Conservation (phyloP, 768 basidiomycete species). For the Amanita brunnescens region DNA sequence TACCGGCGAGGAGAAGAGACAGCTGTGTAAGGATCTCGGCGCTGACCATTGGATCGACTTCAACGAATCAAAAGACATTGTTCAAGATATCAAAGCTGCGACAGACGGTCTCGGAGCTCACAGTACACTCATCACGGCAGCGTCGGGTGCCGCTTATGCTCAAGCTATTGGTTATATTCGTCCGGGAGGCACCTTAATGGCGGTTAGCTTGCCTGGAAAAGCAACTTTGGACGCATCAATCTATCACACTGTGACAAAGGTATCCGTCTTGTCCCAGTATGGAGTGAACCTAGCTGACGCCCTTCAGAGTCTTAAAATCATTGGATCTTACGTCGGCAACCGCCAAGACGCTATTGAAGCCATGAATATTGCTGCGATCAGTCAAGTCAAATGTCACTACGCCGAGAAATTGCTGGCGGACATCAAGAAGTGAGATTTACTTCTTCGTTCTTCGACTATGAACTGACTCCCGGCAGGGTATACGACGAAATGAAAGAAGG, state of each 20-base stretch:
- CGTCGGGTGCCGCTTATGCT: constrained; percentile 31
- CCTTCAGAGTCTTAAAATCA: constrained; percentile 26
- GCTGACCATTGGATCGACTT: constrained; percentile 80
- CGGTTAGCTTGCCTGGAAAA: constrained; percentile 66
- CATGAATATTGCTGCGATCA: constrained; percentile 61
- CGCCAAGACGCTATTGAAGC: constrained; percentile 82
- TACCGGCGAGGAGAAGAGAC: constrained; percentile 63
- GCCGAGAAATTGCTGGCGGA: not conserved
- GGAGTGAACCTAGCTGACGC: constrained; percentile 20
- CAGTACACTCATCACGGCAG: constrained; percentile 53
- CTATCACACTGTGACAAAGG: constrained; percentile 66
- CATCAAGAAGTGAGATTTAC: not conserved
- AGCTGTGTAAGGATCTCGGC: constrained; percentile 52
- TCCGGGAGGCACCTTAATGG: constrained; percentile 64
- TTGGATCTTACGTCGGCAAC: constrained; percentile 56
- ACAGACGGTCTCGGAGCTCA: constrained; percentile 70
- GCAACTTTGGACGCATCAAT: constrained; percentile 53
- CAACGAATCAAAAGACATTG: constrained; percentile 53
- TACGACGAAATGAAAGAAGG: constrained; percentile 34
- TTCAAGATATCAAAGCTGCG: constrained; percentile 50
- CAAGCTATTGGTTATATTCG: constrained; percentile 73
- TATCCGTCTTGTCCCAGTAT: constrained; percentile 7
- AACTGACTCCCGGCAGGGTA: constrained; percentile 16
- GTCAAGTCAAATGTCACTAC: constrained; percentile 57
- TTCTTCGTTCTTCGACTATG: not conserved